Evolutionary conservation across 2,329 filamentous ascomycete species (phyloP), one percentile per base, ranked within the genome.

Genomic region (Alternaria triticimaculans): DNA sequence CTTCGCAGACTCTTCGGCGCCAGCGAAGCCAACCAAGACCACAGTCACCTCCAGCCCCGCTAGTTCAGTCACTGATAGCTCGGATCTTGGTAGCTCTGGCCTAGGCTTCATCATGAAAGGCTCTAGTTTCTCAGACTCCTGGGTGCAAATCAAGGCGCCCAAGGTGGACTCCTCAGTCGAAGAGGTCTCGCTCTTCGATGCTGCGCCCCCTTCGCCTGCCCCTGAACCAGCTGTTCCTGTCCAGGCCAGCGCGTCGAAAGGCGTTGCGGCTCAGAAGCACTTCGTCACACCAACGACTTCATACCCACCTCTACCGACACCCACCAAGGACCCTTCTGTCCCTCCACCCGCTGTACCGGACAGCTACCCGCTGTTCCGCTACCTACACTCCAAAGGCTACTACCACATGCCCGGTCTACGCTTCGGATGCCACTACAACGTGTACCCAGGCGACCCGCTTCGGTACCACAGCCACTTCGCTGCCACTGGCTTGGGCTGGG

Each of bases 401-500:
- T 98, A 91, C 82, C 89, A 96, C 75, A 94, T 94, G 58, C 96
- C 96, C 1, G 96, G 96, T 9, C 86, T 99, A 56, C 92, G 96
- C 25, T 99, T 99, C 75, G 96, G 96, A 25, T 96, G 94, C 72
- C 89, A 96, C 75, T 97, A 97, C 81, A 93, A 94, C 71, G 93
- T 96, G 6, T 99, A 99, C 74, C 96, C 96, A 0, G 96, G 96
- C 49, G 96, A 99, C 78, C 94, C 96, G 1, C 84, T 99, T 55
- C 90, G 96, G 11, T 99, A 96, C 78, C 96, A 99, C 80, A 96
- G 93, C 49, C 96, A 99, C 79, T 98, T 97, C 78, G 87, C 97
- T 72, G 92, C 91, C 8, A 91, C 90, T n/a, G 89, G 92, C 30
- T 88, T 92, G 71, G 89, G 85, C n/a, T 98, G 94, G 93, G 89